Evolutionary conservation across 768 basidiomycete species (phyloP), one percentile per base, ranked within the genome.

Genomic region (Phanerochaete carnosa): DNA sequence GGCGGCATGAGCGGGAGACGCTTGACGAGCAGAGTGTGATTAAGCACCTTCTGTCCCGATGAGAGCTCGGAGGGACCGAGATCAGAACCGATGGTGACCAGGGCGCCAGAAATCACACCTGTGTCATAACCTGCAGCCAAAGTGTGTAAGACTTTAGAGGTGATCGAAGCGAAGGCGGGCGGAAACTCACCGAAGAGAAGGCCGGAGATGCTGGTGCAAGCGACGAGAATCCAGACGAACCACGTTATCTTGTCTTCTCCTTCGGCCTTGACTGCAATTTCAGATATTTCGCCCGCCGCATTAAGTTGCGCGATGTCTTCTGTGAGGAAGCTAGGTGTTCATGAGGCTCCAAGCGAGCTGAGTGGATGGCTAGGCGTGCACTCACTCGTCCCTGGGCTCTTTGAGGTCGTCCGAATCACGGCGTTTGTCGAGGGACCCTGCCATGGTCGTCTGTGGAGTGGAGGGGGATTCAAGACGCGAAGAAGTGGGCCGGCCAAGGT

Each of bases 181-280:
- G 13, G 23, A 22, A 25, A 68, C 86, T 29, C 57, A 89, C 89
- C 90, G 61, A 92, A 92, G 7, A 91, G 78, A 25, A 90, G 71
- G 19, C 89, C 90, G 13, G 88, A 89, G 57, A 92, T 87, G 53
- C 87, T 86, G n/a, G 86, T 86, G 61, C 86, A 85, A 55, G 80
- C 71, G 15, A 92, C 90, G 45, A 93, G 79, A n/a, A 86, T 74
- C 88, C 89, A 90, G 1, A 92, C 83, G 63, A 91, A 91, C 79
- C 81, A 83, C 0, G 88, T 88, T 25, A 85, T 86, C 61, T 73
- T 74, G 60, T 87, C 86, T 60, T 88, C 87, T 13, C 85, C 86
- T 64, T 88, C 87, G 19, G 82, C 83, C 11, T 85, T 80, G 7
- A 85, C 82, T 0, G 80, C 76, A 57, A 83, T 68, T 64, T 87